phyloP scores from a whole-genome alignment of 371 early-diverging fungal species.

The Nosema bombycis region DNA sequence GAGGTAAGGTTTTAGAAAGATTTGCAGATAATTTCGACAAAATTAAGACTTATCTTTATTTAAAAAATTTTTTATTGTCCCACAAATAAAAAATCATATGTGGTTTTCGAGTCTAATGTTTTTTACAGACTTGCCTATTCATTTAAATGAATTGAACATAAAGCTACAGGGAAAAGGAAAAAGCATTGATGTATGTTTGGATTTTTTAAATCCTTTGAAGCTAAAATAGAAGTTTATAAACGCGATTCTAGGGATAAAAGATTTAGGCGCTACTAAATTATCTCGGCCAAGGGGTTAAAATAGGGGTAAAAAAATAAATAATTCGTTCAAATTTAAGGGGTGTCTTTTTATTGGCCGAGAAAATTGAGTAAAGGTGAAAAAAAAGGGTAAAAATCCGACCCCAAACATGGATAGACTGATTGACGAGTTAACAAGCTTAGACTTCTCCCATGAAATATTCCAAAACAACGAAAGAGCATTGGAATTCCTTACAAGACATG shows the following conservation, averaged over 20 bases:
- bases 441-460: neutral
- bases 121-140: neutral
- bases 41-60: neutral
- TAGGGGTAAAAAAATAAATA: too few species aligned
- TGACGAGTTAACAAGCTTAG: constrained; percentile 2
- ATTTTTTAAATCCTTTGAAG: too few species aligned
- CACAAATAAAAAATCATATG: neutral
- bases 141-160: neutral
- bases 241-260: neutral
- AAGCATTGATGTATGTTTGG: neutral
- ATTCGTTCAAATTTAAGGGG: too few species aligned
- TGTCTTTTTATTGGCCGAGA: too few species aligned
- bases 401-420: too few species aligned
- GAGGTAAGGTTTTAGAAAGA: neutral
- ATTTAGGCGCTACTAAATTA: too few species aligned
- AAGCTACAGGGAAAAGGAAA: neutral
- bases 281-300: too few species aligned
- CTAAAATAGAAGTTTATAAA: neutral
- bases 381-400: too few species aligned
- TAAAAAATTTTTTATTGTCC: neutral
- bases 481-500: neutral
- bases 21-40: neutral
- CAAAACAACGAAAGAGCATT: neutral
- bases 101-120: neutral
- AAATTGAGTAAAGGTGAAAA: too few species aligned